Base-by-base conservation (phyloP, 1,284 basidiomycete genomes). In the Schizophyllum commune region DNA sequence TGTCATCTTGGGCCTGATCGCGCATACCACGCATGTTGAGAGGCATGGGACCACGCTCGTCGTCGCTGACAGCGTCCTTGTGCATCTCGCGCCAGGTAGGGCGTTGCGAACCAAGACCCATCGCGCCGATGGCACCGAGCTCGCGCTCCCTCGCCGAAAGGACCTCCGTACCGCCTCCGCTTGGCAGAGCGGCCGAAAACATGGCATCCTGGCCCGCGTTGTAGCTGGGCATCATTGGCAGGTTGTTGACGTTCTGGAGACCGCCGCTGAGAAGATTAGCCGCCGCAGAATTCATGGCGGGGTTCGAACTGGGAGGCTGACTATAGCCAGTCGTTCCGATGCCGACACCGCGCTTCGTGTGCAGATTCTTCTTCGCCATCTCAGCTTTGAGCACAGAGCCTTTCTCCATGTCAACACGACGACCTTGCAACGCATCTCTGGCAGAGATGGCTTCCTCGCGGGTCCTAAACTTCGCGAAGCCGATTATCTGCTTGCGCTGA, bases 301-400 rank as follows among this genome's bases (percentile, higher is more conserved):
- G 39, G 17, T 47, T 47, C 13, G 39, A 47, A 11, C 13, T 17
- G 17, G 39, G 39, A 47, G 39, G 39, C 39, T 47, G 39, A 8
- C 39, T 17, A 17, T 47, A 47, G 17, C 39, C 39, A 17, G 13
- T 47, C 39, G 39, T 20, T 19, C 19, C 53, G 9, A 55, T 55
- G 19, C 90, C 89, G 22, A 91, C 87, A 0, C 91, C 91, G 52
- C 93, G 81, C 76, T 95, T 96, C 21, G 94, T 97, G 72, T 99
- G 96, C 55, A 99, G 74, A 71, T 99, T 98, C 84, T 99, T 99
- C 85, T 99, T 99, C 51, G 96, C 96, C 94, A 99, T 98, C 77
- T 99, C 97, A 17, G 96, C 96, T 74, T 98, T 99, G 58, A 99
- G 75, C 1, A 96, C 90, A 6, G 92, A 89, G 8, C 95, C 95